Base-by-base conservation (phyloP, 2,329 filamentous ascomycete genomes). In the Aureobasidium sp. region DNA sequence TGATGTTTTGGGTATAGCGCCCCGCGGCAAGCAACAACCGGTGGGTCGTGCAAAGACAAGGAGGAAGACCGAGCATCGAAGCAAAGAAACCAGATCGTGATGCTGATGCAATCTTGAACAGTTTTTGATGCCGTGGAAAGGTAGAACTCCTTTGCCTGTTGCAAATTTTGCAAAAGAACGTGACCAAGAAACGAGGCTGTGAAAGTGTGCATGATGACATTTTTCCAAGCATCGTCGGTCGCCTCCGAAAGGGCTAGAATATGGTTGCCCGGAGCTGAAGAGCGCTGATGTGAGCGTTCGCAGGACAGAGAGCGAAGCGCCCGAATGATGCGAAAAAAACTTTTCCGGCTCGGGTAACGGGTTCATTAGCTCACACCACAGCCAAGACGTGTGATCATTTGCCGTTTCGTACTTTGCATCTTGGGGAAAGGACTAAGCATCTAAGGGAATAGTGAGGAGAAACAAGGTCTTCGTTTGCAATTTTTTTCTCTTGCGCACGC, bases 311-410 rank as follows among this genome's bases (percentile, higher is more conserved):
- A 19, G 5, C 22, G 21, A 8, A 27, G 30, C 30, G 11, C 6
- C 6, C 32, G 21, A 24, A 16, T 17, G 19, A 24, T 5, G n/a
- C 8, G 29, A 34, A 48, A 48, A 49, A 49, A 38, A 38, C 32
- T 38, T 49, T 49, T 29, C 38, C 19, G 22, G 38, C 38, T 35
- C 44, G 44, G 44, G 44, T 29, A 48, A 48, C 44, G 44, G 38
- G 22, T 48, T 48, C 44, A 48, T 48, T 30, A 47, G 42, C 30
- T 47, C 24, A 19, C 29, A 29, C 21, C 44, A 19, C 2, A 22
- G 44, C 44, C 44, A 48, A 48, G 44, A 34, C 45, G 16, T 29
- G 24, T 49, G 45, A 49, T 39, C 45, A 49, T 39, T 38, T 19
- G 34, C 45, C 34, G 35, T 49, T 49, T 25, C 16, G 35, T 4